Evolutionary conservation across 352 stramenopile genomes (phyloP).

Genomic region (Phytophthora syringae): DNA sequence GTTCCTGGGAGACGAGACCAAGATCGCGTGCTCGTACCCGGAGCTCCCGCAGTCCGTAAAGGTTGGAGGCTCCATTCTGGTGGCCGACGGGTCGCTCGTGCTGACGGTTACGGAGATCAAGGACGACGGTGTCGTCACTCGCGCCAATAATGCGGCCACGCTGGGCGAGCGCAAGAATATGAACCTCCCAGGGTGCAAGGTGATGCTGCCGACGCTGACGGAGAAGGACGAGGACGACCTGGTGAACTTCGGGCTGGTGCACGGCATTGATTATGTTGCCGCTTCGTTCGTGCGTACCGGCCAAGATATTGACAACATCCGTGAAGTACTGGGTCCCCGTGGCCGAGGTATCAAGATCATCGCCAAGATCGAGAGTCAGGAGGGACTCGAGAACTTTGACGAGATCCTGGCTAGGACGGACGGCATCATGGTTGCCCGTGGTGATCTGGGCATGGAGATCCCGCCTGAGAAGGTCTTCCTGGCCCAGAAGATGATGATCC

Average conservation of each 20-base stretch:
- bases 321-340: constrained; percentile 83
- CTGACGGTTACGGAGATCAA: constrained; percentile 89
- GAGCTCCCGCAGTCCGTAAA: constrained; percentile 91
- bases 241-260: constrained; percentile 94
- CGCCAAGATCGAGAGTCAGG: constrained; percentile 98
- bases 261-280: constrained; percentile 98
- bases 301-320: constrained; percentile 97
- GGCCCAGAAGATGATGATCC: constrained; percentile 99
- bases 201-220: constrained; percentile 93
- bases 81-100: constrained; percentile 95
- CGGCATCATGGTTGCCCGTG: constrained; percentile 98
- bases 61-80: constrained; percentile 92
- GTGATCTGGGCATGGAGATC: constrained; percentile 99
- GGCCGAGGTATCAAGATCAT: constrained; percentile 95
- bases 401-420: constrained; percentile 97
- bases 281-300: constrained; percentile 98
- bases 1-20: constrained; percentile 79
- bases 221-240: constrained; percentile 94
- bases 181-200: constrained; percentile 93
- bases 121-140: constrained; percentile 73
- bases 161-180: constrained; percentile 96
- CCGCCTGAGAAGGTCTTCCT: constrained; percentile 97
- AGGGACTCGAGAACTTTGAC: constrained; percentile 96
- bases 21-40: constrained; percentile 94
- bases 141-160: constrained; percentile 78